A percentile compares a stretch with the other conserved stretches of the same genome.
Conservation (phyloP, 2,329 filamentous ascomycete genomes). For the Emergomyces orientalis region DNA sequence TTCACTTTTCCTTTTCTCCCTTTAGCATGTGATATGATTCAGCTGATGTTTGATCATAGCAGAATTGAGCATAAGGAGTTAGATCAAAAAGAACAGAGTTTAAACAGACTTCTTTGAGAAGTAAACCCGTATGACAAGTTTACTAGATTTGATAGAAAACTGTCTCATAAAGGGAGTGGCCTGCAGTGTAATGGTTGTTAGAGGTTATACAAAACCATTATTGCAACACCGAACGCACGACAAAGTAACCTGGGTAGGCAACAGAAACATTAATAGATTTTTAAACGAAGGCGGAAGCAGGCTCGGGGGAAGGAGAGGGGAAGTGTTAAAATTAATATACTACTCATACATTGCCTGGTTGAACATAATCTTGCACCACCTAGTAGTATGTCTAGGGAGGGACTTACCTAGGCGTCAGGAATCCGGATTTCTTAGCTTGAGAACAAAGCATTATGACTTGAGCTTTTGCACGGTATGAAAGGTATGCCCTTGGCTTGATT, state of each 20-base stretch:
- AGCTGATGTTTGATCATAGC: background rate
- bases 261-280: background rate
- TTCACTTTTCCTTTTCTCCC: background rate
- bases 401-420: background rate
- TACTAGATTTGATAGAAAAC: background rate
- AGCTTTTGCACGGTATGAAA: background rate
- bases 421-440: background rate
- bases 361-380: background rate
- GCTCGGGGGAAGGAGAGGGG: background rate
- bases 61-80: background rate
- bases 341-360: background rate
- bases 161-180: background rate
- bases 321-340: background rate
- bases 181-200: background rate
- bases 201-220: conserved; percentile 4
- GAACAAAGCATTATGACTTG: background rate
- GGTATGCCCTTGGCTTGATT: background rate
- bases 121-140: background rate
- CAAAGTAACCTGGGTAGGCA: background rate
- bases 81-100: background rate
- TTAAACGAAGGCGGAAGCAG: background rate
- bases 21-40: background rate
- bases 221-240: background rate
- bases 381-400: background rate
- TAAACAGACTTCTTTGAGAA: background rate